These are phyloP conservation scores for Boletus tomentosulus DNA, from an alignment of 768 basidiomycete genomes.

Conservation along the genomic window DNA sequence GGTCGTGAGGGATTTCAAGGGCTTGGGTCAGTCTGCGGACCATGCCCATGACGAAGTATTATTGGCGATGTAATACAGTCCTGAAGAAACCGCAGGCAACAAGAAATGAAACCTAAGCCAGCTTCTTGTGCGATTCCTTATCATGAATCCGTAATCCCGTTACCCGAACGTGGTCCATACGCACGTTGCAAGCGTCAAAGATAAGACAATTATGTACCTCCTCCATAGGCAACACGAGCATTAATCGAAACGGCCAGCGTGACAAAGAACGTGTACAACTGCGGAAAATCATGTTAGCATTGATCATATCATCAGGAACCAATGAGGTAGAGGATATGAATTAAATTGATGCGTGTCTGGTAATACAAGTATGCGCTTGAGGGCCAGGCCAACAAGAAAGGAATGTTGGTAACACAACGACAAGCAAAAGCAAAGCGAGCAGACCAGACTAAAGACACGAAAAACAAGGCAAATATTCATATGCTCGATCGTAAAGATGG, in stretches of 20 bases:
- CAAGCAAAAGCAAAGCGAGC: constrained; percentile 24
- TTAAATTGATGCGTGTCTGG: constrained; percentile 31
- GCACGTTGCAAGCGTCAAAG: not conserved
- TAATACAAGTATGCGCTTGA: constrained; percentile 31
- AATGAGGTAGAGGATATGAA: constrained; percentile 14
- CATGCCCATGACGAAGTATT: constrained; percentile 19
- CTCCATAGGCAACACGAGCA: not conserved
- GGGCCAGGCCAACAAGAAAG: constrained; percentile 21
- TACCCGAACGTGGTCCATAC: not conserved
- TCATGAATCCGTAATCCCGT: not conserved
- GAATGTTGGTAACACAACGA: constrained; percentile 27
- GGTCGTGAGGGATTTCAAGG: constrained; percentile 52
- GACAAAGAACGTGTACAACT: not conserved
- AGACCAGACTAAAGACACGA: constrained; percentile 25
- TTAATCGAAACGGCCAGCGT: not conserved
- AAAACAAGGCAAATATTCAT: constrained; percentile 23
- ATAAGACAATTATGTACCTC: not conserved
- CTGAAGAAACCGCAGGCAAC: not conserved
- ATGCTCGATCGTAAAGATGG: constrained; percentile 24
- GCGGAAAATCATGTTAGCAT: constrained; percentile 8
- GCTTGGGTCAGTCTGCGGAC: constrained; percentile 22
- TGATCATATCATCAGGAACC: constrained; percentile 4
- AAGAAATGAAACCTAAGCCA: not conserved
- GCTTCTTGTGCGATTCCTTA: constrained; percentile 11
- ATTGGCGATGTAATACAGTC: not conserved